Evolutionary conservation across 1,139 yeast genomes (phyloP).

Genomic region (Debaryomycetaceae sp.): DNA sequence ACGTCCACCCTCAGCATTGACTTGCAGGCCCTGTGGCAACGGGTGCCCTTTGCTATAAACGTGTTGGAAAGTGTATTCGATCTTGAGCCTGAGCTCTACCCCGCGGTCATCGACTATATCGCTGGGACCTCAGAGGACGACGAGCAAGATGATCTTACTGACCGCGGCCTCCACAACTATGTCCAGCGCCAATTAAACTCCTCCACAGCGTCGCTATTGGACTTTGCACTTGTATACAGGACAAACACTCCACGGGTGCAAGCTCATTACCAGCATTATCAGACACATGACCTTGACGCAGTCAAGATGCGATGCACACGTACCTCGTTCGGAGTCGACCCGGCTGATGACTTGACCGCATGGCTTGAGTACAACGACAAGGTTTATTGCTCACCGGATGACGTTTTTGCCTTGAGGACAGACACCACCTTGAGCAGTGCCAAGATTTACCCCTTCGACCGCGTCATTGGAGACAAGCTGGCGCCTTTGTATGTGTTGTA

Average conservation of each 20-base stretch:
- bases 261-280: slow-evolving; percentile 56
- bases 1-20: neutral
- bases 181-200: slow-evolving; percentile 27
- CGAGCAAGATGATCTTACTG: slow-evolving; percentile 22
- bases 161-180: slow-evolving; percentile 32
- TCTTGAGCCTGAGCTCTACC: slow-evolving; percentile 45
- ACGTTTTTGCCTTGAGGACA: slow-evolving; percentile 64
- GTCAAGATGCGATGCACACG: slow-evolving; percentile 21
- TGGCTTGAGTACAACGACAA: slow-evolving; percentile 54
- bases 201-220: slow-evolving; percentile 28
- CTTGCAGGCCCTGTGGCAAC: slow-evolving; percentile 23
- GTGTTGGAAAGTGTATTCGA: slow-evolving; percentile 54
- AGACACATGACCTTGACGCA: slow-evolving; percentile 16
- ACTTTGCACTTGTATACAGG: slow-evolving; percentile 50
- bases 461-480: slow-evolving; percentile 47
- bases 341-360: slow-evolving; percentile 23
- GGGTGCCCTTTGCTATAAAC: slow-evolving; percentile 42
- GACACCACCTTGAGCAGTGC: slow-evolving; percentile 16
- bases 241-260: slow-evolving; percentile 58
- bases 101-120: slow-evolving; percentile 39
- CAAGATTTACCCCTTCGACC: slow-evolving; percentile 45
- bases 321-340: slow-evolving; percentile 41
- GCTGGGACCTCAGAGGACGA: slow-evolving; percentile 26
- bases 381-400: slow-evolving; percentile 61
- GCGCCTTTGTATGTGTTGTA: slow-evolving; percentile 46